Evolutionary conservation across 176 grass and related monocot genomes (phyloP), one percentile per base, ranked within the genome.

Genomic region (Paspalum vaginatum): DNA sequence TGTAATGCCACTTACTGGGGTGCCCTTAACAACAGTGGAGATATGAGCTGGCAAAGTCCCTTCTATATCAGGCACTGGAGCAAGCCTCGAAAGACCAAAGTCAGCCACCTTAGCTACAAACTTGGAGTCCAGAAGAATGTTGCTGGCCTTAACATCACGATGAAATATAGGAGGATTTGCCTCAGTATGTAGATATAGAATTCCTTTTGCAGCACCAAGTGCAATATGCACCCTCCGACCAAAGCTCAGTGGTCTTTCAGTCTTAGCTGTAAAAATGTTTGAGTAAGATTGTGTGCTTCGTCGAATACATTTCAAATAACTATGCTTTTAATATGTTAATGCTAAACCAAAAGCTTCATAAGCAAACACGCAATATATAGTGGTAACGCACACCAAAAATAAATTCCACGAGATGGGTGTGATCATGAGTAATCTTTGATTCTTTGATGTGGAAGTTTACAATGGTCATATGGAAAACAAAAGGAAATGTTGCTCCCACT

Each of bases 151-250:
- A 52, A 99, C 88, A 61, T 99, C 96, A 76, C 96, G 92, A 40
- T 99, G 96, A 80, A 88, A 95, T 87, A 99, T 95, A 22, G 96
- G 96, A 74, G 92, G 96, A 80, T 99, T 49, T 76, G 96, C 96
- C 70, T 99, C 96, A 9, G 83, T 95, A 45, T 99, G 96, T 41
- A 99, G 75, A 84, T 95, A 99, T 38, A 99, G 82, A 61, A 95
- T 95, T 61, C 96, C 92, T 73, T 92, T 95, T 22, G 96, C 79
- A 80, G 96, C 86, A 62, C 92, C 96, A 80, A 95, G 72, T 16
- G 96, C 96, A 74, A 91, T 89, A 66, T 84, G 75, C 58, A 99
- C 32, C 61, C 96, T 80, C 73, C 32, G 86, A 50, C 59, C 21
- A 54, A 99, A 95, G 88, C 56, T 89, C 51, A 95, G 71, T 79